These are phyloP conservation scores for Chenopodium suecicum DNA, from an alignment of 148 eudicot species.

Conservation along the genomic window DNA sequence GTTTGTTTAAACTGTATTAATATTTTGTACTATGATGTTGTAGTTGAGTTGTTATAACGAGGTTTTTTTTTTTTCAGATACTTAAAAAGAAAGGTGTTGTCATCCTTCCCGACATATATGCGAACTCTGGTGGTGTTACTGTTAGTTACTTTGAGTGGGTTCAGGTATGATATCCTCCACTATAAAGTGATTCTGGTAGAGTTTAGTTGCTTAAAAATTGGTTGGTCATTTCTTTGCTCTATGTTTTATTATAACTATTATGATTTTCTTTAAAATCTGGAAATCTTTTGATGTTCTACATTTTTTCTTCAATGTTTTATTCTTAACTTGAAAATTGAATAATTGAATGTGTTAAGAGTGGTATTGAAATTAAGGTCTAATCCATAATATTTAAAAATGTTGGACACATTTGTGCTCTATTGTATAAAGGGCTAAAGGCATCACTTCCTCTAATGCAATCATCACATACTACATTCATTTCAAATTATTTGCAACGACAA, in stretches of 20 bases:
- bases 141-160: constrained; percentile 99
- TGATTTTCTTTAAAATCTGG: background rate
- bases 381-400: no score
- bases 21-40: background rate
- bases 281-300: background rate
- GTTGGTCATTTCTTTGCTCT: background rate
- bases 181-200: background rate
- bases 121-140: constrained; percentile 97
- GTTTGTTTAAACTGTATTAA: constrained; percentile 34
- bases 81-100: constrained; percentile 83
- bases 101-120: constrained; percentile 92
- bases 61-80: constrained; percentile 43
- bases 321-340: no score
- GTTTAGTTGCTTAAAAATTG: background rate
- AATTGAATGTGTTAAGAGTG: no score
- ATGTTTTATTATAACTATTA: background rate
- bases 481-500: no score
- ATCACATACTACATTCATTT: no score
- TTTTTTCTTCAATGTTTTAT: background rate
- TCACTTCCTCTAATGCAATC: no score
- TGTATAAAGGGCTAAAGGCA: no score
- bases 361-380: no score
- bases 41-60: constrained; percentile 16
- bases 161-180: constrained; percentile 54
- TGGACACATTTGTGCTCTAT: no score